A percentile compares a stretch with the other conserved stretches of the same genome.
phyloP scores from a whole-genome alignment of 139 green algal species.

The Microglena sp. region DNA sequence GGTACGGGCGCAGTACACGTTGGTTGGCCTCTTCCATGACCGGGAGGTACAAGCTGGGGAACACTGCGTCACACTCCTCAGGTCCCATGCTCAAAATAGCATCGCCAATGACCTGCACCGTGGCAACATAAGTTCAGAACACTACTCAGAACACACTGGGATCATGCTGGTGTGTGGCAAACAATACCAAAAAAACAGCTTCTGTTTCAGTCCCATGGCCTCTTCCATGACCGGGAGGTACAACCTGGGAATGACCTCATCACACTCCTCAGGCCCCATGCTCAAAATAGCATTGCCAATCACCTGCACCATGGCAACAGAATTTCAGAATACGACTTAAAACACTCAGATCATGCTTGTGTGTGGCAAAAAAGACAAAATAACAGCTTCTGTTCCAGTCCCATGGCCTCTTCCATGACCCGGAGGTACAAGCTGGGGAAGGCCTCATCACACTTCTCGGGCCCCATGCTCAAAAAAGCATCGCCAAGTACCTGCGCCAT shows the following conservation, averaged over 20 bases:
- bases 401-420: slow-evolving; percentile 84
- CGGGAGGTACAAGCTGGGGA: slow-evolving; percentile 86
- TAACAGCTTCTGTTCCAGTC: no score
- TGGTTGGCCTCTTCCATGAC: slow-evolving; percentile 90
- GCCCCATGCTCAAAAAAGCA: slow-evolving; percentile 71
- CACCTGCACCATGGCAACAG: slow-evolving; percentile 37
- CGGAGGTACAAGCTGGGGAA: slow-evolving; percentile 89
- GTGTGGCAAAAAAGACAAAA: no score
- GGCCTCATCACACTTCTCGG: slow-evolving; percentile 86
- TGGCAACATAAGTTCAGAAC: no score
- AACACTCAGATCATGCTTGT: no score
- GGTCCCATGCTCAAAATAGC: slow-evolving; percentile 73
- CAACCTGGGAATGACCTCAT: slow-evolving; percentile 32
- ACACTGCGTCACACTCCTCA: slow-evolving; percentile 86
- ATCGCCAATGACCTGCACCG: slow-evolving; percentile 80
- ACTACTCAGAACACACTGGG: no score
- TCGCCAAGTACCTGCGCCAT: slow-evolving; percentile 84
- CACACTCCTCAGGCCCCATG: slow-evolving; percentile 77
- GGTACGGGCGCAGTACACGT: slow-evolving; percentile 74
- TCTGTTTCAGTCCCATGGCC: no score
- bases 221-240: no score
- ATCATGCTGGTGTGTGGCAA: no score
- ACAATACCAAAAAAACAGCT: slow-evolving; percentile 4
- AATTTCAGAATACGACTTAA: no score
- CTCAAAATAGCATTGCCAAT: slow-evolving; percentile 86